These are phyloP conservation scores for Sodiomyces alkalinus DNA, from an alignment of 2,329 filamentous ascomycete species.

Conservation along the genomic window DNA sequence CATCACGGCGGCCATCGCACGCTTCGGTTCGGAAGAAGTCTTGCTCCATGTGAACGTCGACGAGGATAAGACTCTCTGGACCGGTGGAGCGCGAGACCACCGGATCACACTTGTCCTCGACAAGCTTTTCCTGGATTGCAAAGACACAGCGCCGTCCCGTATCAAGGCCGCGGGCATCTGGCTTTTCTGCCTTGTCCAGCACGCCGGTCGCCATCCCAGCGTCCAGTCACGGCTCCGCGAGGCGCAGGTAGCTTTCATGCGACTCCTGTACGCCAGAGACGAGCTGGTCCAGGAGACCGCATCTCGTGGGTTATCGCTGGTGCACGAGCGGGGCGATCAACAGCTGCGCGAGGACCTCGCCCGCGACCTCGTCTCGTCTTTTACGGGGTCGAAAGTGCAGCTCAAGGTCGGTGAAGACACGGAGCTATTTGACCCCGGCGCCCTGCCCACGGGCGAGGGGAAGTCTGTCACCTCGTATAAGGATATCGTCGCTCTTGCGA, in stretches of 20 bases:
- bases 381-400: slow-evolving; percentile 60
- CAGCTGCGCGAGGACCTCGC: slow-evolving; percentile 70
- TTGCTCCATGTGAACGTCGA: slow-evolving; percentile 65
- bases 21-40: slow-evolving; percentile 74
- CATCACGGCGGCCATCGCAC: slow-evolving; percentile 58
- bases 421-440: slow-evolving; percentile 82
- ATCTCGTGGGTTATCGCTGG: slow-evolving; percentile 75
- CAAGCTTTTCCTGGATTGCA: slow-evolving; percentile 63
- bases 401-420: slow-evolving; percentile 84
- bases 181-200: slow-evolving; percentile 82
- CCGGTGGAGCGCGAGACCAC: slow-evolving; percentile 8
- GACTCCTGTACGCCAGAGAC: slow-evolving; percentile 73
- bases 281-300: slow-evolving; percentile 94
- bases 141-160: slow-evolving; percentile 73
- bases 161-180: slow-evolving; percentile 90
- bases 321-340: slow-evolving; percentile 84
- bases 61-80: slow-evolving; percentile 26
- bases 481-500: slow-evolving; percentile 89
- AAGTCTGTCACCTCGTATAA: slow-evolving; percentile 90
- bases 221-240: slow-evolving; percentile 62
- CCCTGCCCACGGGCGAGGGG: slow-evolving; percentile 77
- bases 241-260: slow-evolving; percentile 77
- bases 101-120: slow-evolving; percentile 36
- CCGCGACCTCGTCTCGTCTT: slow-evolving; percentile 74
- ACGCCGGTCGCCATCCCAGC: slow-evolving; percentile 64